Evolutionary conservation across 331 rosid genomes (phyloP).

Genomic region (Quercus phellos): DNA sequence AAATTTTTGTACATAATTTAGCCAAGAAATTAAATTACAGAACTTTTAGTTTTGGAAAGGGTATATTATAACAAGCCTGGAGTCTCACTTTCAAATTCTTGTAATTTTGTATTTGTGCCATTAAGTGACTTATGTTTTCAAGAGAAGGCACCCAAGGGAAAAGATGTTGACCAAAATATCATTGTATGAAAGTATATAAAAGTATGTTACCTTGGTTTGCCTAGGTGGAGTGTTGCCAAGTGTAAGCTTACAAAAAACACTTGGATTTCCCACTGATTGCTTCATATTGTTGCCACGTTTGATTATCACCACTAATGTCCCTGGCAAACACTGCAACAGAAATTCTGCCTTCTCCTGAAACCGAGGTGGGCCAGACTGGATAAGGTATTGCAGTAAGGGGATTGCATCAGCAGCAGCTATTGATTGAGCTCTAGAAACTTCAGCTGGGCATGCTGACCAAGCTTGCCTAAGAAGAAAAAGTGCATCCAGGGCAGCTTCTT

Average conservation of each 20-base stretch:
- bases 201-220: slow-evolving; percentile 66
- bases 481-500: slow-evolving; percentile 93
- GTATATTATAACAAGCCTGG: background rate
- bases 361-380: slow-evolving; percentile 98
- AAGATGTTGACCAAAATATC: background rate
- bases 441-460: slow-evolving; percentile 99
- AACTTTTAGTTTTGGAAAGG: background rate
- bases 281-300: slow-evolving; percentile 96
- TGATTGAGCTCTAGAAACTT: slow-evolving; percentile 95
- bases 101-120: background rate
- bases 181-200: background rate
- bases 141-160: background rate
- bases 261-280: slow-evolving; percentile 97
- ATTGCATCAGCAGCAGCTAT: slow-evolving; percentile 97
- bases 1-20: background rate
- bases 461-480: slow-evolving; percentile 98
- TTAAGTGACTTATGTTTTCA: background rate
- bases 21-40: background rate
- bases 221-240: slow-evolving; percentile 81
- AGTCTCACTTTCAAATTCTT: background rate
- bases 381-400: slow-evolving; percentile 89
- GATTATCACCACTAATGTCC: slow-evolving; percentile 84
- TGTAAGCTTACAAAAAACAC: slow-evolving; percentile 91
- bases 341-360: slow-evolving; percentile 97
- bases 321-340: slow-evolving; percentile 95